Evolutionary conservation across 2,329 filamentous ascomycete genomes (phyloP).

Genomic region (Neopestalotiopsis rosae): DNA sequence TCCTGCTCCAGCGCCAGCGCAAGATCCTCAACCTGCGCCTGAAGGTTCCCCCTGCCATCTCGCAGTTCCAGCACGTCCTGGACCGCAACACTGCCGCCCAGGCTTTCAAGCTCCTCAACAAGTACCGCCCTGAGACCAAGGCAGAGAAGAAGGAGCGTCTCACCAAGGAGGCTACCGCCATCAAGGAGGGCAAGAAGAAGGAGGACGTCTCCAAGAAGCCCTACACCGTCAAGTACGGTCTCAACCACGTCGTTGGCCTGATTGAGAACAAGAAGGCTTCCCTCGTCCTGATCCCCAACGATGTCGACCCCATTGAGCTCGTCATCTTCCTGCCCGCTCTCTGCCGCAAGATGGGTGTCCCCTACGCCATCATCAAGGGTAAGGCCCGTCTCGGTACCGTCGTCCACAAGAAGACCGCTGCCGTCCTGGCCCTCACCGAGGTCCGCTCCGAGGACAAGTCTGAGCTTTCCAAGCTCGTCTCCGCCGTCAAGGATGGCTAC

Average conservation of each 20-base stretch:
- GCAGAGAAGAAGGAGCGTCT: slow-evolving; percentile 99
- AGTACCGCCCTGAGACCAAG: slow-evolving; percentile 99
- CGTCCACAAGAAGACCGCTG: slow-evolving; percentile 99
- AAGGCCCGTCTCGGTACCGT: slow-evolving; percentile 99
- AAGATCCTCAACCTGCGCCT: slow-evolving; percentile 98
- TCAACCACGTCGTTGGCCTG: slow-evolving; percentile 98
- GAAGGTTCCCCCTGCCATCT: slow-evolving; percentile 96
- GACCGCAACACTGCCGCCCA: slow-evolving; percentile 97
- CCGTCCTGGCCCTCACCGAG: slow-evolving; percentile 94
- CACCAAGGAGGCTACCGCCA: slow-evolving; percentile 95
- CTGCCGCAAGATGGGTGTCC: slow-evolving; percentile 99
- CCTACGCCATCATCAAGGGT: slow-evolving; percentile 99
- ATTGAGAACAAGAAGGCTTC: slow-evolving; percentile 99
- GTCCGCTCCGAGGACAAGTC: slow-evolving; percentile 98
- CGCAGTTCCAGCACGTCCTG: slow-evolving; percentile 97
- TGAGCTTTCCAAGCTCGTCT: slow-evolving; percentile 96
- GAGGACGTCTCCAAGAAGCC: slow-evolving; percentile 99
- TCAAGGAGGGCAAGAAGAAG: slow-evolving; percentile 99
- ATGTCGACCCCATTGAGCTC: slow-evolving; percentile 99
- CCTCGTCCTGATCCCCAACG: slow-evolving; percentile 97
- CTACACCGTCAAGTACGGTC: slow-evolving; percentile 98
- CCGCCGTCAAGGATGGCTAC: slow-evolving; percentile 97
- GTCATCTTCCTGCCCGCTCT: slow-evolving; percentile 99
- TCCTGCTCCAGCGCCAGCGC: slow-evolving; percentile 92
- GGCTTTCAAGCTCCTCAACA: slow-evolving; percentile 99